Evolutionary conservation across 179 eudicot species (phyloP).

Genomic region (Beta macrorhiza): DNA sequence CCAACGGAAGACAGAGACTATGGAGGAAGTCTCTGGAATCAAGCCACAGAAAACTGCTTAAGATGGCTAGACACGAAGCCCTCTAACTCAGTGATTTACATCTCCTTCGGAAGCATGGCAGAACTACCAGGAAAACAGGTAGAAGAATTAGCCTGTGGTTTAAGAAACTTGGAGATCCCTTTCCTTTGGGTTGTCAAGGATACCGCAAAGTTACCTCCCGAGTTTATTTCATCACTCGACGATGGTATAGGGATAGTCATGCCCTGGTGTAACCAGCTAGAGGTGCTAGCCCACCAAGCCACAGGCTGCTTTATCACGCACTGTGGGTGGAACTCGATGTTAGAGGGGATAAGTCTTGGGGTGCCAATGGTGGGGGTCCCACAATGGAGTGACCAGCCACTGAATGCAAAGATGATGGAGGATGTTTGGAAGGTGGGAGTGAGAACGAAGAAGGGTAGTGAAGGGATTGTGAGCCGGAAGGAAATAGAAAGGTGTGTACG

Average conservation of each 20-base stretch:
- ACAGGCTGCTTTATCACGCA: conserved; percentile 34
- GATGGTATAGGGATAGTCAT: conserved; percentile 23
- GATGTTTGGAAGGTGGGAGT: conserved; percentile 35
- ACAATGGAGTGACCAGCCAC: conserved; percentile 32
- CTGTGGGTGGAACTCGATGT: conserved; percentile 33
- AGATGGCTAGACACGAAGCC: conserved; percentile 32
- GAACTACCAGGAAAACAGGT: conserved; percentile 24
- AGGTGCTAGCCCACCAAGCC: conserved; percentile 30
- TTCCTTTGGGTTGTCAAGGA: conserved; percentile 36
- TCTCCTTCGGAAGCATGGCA: conserved; percentile 38
- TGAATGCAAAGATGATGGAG: conserved; percentile 35
- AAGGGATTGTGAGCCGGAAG: conserved; percentile 25
- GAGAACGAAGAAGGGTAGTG: conserved; percentile 22
- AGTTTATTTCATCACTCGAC: conserved; percentile 3
- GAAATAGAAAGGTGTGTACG: conserved; percentile 14
- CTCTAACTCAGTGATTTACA: conserved; percentile 20
- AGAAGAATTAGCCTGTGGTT: conserved; percentile 24
- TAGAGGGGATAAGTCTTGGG: conserved; percentile 31
- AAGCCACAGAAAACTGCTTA: conserved; percentile 7
- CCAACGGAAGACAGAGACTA: conserved; percentile 26
- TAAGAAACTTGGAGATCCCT: conserved; percentile 6
- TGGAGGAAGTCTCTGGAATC: conserved; percentile 33
- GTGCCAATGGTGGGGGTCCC: conserved; percentile 35
- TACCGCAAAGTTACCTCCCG: conserved; percentile 9
- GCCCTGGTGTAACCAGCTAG: conserved; percentile 34